Conservation (phyloP, 2,329 filamentous ascomycete species). For the Fusarium succisae region DNA sequence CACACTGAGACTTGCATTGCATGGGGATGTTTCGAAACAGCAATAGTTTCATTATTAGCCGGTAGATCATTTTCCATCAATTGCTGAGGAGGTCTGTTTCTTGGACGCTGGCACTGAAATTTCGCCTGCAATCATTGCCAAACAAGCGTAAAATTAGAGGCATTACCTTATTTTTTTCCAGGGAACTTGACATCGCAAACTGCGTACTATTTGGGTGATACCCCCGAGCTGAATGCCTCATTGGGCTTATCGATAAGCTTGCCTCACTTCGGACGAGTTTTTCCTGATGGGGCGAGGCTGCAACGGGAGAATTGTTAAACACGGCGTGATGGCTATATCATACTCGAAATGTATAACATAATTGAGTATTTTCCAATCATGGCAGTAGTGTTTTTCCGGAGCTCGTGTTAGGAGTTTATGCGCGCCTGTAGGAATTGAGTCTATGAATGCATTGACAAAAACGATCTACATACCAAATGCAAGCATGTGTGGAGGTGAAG, state of each 20-base stretch:
- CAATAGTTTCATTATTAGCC: conserved; percentile 14
- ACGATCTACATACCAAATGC: neutral
- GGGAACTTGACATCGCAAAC: neutral
- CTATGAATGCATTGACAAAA: neutral
- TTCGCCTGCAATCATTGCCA: neutral
- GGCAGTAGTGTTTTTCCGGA: neutral
- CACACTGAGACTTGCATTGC: neutral
- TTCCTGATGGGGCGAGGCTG: neutral
- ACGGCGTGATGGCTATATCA: neutral
- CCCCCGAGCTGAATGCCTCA: neutral
- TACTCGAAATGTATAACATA: neutral
- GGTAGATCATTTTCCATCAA: conserved; percentile 8
- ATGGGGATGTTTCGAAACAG: conserved; percentile 18
- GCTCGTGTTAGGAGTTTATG: neutral
- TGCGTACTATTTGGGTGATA: neutral
- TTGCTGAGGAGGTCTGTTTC: neutral
- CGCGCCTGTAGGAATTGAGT: conserved; percentile 7
- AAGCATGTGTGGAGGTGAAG: neutral
- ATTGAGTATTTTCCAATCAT: neutral
- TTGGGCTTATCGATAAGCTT: neutral
- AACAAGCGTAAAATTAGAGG: neutral
- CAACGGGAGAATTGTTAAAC: neutral
- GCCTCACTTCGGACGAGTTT: neutral
- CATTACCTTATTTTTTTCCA: neutral
- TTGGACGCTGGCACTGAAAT: conserved; percentile 1